Conservation (phyloP, 495 filamentous ascomycete species). For the Penicillium pulvis region DNA sequence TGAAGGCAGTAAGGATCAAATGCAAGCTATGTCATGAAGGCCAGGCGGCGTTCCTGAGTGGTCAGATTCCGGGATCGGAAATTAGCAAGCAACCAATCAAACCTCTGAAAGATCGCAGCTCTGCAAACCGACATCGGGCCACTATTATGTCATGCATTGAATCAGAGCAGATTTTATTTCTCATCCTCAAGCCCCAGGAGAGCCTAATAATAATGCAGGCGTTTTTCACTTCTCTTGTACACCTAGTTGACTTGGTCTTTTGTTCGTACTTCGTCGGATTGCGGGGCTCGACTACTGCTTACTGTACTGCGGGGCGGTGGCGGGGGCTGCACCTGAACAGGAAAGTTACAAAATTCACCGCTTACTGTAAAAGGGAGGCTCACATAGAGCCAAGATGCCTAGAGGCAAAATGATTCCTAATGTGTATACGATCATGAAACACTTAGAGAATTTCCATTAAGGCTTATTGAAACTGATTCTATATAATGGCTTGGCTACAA, state of each 20-base stretch:
- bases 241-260: no score
- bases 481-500: neutral
- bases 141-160: neutral
- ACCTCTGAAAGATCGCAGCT: neutral
- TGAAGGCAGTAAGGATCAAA: neutral
- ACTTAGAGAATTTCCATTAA: neutral
- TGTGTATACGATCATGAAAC: neutral
- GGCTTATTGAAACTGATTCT: neutral
- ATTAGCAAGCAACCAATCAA: neutral
- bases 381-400: neutral
- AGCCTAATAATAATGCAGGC: neutral
- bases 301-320: no score
- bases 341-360: neutral
- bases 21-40: slow-evolving; percentile 1
- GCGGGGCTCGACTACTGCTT: no score
- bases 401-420: neutral
- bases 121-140: neutral
- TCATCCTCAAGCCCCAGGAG: no score
- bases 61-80: neutral
- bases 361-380: neutral
- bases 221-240: no score
- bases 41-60: neutral
- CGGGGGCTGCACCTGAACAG: neutral
- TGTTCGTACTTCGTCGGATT: no score
- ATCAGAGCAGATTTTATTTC: neutral